Percentiles rank a stretch among this genome's conserved stretches.
Conservation (phyloP, 2,329 filamentous ascomycete species). For the Claviceps purpurea region DNA sequence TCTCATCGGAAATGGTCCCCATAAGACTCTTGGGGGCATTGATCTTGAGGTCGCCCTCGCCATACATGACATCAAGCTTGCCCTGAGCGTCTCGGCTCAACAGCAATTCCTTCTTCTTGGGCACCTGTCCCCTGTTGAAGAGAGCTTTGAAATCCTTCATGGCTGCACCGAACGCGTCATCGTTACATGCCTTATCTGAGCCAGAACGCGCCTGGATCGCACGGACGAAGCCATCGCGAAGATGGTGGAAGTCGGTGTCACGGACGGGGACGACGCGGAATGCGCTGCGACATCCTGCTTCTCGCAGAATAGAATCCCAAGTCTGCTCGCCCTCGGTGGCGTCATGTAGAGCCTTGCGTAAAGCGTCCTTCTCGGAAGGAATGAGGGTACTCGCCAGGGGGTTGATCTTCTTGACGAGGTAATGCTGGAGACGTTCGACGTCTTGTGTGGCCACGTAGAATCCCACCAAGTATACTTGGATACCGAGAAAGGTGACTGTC, state of each 20-base stretch:
- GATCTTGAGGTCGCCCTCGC: constrained; percentile 41
- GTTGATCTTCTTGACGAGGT: constrained; percentile 64
- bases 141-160: constrained; percentile 67
- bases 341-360: constrained; percentile 59
- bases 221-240: constrained; percentile 82
- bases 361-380: constrained; percentile 60
- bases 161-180: constrained; percentile 63
- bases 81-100: constrained; percentile 56
- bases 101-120: constrained; percentile 67
- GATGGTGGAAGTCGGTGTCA: constrained; percentile 86
- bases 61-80: constrained; percentile 52
- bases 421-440: constrained; percentile 65
- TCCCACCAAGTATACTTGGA: constrained; percentile 91
- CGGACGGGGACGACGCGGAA: constrained; percentile 81
- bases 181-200: constrained; percentile 40
- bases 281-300: constrained; percentile 56
- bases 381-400: constrained; percentile 71
- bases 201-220: constrained; percentile 65
- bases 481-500: constrained; percentile 75
- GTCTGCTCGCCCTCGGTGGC: constrained; percentile 53
- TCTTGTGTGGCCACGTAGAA: constrained; percentile 80
- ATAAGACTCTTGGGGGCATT: constrained; percentile 37
- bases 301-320: constrained; percentile 58
- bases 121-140: constrained; percentile 70
- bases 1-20: constrained; percentile 63